Percentiles rank a stretch among this genome's conserved stretches.
These are phyloP conservation scores for Volutella citrinella DNA, from an alignment of 2,329 filamentous ascomycete species.

Conservation along the genomic window DNA sequence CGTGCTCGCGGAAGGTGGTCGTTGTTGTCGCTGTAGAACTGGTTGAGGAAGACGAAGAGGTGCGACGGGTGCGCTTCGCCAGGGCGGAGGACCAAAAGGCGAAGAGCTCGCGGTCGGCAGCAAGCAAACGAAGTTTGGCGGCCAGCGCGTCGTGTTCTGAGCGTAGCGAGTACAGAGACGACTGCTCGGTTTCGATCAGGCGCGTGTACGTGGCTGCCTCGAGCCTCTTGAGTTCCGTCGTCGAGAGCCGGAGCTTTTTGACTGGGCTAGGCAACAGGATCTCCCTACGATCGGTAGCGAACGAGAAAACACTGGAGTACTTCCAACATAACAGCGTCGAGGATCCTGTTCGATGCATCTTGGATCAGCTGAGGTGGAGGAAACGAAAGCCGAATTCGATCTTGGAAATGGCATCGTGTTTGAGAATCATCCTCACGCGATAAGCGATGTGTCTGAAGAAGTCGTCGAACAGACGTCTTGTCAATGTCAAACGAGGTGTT, in stretches of 20 bases:
- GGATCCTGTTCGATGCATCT: conserved; percentile 27
- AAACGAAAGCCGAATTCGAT: conserved; percentile 17
- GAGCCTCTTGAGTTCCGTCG: conserved; percentile 5
- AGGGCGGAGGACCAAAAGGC: conserved; percentile 16
- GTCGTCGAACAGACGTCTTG: too few relatives aligned
- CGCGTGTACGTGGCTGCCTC: conserved; percentile 3
- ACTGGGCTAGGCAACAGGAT: not conserved
- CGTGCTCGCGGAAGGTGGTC: conserved; percentile 15
- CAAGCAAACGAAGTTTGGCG: conserved; percentile 1
- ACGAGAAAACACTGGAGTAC: conserved; percentile 29
- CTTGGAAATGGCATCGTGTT: conserved; percentile 30
- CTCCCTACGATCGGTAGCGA: not conserved
- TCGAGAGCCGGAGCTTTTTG: not conserved
- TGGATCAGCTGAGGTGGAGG: conserved; percentile 26
- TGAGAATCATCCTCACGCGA: conserved; percentile 26
- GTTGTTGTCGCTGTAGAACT: conserved; percentile 1
- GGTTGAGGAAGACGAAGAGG: conserved; percentile 10
- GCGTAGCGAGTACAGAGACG: not conserved
- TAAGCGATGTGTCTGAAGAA: conserved; percentile 26
- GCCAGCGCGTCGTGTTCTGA: not conserved
- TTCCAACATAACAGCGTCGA: conserved; percentile 28
- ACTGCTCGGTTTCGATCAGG: conserved; percentile 2
- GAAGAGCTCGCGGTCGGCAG: conserved; percentile 15
- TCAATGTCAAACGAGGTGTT: too few relatives aligned
- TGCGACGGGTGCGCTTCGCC: conserved; percentile 8